These are phyloP conservation scores for Colletotrichum abscissum DNA, from an alignment of 2,329 filamentous ascomycete genomes.

Conservation along the genomic window DNA sequence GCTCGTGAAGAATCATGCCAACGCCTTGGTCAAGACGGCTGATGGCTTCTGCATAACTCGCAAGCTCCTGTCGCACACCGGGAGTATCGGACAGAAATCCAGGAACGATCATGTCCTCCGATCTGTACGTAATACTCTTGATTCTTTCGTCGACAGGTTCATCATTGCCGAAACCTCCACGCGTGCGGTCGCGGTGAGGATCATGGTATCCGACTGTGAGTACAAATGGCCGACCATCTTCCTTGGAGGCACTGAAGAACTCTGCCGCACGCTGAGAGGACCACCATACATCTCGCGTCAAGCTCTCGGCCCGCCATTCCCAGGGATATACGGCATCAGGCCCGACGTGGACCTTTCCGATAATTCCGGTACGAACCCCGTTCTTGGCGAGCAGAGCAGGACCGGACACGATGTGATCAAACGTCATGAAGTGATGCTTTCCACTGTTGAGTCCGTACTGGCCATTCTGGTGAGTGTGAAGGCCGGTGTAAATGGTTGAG, in stretches of 20 bases:
- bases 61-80: conserved; percentile 54
- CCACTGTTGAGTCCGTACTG: conserved; percentile 50
- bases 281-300: neutral
- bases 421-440: neutral
- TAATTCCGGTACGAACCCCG: neutral
- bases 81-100: conserved; percentile 50
- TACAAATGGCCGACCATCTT: neutral
- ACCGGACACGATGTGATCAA: neutral
- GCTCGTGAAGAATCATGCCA: neutral
- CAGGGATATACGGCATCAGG: neutral
- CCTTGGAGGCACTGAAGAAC: neutral
- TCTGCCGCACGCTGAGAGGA: neutral
- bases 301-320: neutral
- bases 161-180: neutral
- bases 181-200: neutral
- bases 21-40: conserved; percentile 4
- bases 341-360: neutral
- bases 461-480: conserved; percentile 60
- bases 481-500: conserved; percentile 59
- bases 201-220: neutral
- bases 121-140: neutral
- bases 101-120: neutral
- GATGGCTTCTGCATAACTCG: conserved; percentile 46
- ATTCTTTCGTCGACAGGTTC: neutral
- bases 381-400: neutral